Conservation (phyloP, 768 basidiomycete genomes). For the Paxillus involutus region DNA sequence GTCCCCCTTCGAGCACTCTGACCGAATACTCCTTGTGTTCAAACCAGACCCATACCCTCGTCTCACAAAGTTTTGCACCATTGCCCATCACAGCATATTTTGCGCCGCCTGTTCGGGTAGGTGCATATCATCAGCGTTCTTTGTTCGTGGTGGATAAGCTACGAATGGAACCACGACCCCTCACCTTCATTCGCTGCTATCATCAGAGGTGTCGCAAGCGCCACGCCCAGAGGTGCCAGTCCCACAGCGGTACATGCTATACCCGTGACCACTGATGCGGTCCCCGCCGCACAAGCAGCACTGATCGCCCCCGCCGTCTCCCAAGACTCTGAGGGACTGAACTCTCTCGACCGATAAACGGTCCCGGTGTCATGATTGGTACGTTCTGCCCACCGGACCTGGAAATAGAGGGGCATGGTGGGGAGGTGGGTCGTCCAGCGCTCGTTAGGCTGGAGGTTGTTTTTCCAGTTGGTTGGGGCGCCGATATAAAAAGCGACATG, state of each 20-base stretch:
- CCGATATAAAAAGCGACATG: slow-evolving; percentile 21
- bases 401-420: slow-evolving; percentile 9
- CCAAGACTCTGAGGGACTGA: slow-evolving; percentile 17
- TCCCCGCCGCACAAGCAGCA: slow-evolving; percentile 15
- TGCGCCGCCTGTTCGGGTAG: slow-evolving; percentile 1
- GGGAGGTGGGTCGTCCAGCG: slow-evolving; percentile 14
- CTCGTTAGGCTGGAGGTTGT: slow-evolving; percentile 16
- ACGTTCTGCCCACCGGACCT: slow-evolving; percentile 14
- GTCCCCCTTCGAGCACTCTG: slow-evolving; percentile 3
- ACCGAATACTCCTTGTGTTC: slow-evolving; percentile 21
- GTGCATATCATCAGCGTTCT: too few species aligned
- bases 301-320: slow-evolving; percentile 18
- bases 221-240: not conserved
- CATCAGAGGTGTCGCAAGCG: slow-evolving; percentile 12
- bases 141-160: too few species aligned
- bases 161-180: not conserved
- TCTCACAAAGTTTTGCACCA: slow-evolving; percentile 10
- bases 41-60: slow-evolving; percentile 21
- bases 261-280: slow-evolving; percentile 18
- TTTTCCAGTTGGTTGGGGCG: slow-evolving; percentile 14
- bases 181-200: slow-evolving; percentile 10
- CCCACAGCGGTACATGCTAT: not conserved
- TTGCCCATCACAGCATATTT: slow-evolving; percentile 5
- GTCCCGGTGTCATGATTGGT: slow-evolving; percentile 8
- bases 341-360: slow-evolving; percentile 8